Base-by-base conservation (phyloP, 805 yeast species). In the Komagataella kurtzmanii region DNA sequence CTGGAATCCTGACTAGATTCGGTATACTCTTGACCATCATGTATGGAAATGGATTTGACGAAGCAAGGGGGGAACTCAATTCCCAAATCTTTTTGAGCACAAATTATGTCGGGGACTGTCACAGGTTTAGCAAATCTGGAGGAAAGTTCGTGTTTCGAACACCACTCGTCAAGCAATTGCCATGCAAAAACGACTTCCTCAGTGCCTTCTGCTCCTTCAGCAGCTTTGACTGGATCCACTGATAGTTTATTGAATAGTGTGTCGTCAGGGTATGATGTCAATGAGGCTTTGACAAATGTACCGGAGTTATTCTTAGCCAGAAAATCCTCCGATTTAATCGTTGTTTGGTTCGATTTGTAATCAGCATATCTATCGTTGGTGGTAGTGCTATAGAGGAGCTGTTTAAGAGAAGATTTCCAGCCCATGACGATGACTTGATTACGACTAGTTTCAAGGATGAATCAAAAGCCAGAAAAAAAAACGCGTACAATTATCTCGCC, bases 1-100 rank as follows among this genome's bases (percentile, higher is more conserved):
- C 72, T 21, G 17, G 7, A n/a, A 24, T 45, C 47, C 47, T 45
- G 47, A 45, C n/a, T 21, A 45, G 21, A 45, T 79, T 75, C 44
- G 85, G 87, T 50, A 83, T 72, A 49, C 54, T 82, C 88, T 67
- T 90, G 97, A 45, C 97, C 97, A 61, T 90, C 97, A 56, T 91
- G 95, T 44, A 82, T 67, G 54, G 77, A 70, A 58, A 78, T 75
- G 43, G 88, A 85, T 46, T 86, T 88, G 44, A 81, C 69, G 3
- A 90, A 88, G 51, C 90, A 84, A 2, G 78, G 69, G 0, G 97
- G 97, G 24, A 90, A 73, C 50, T 69, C 68, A 49, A 86, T 71
- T 49, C 77, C 80, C 58, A 88, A 70, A 61, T 88, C 96, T 57
- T 78, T 76, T 66, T 90, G 96, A 14, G 90, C 85, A 61, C 81